Percentiles rank a stretch among this genome's conserved stretches.
These are phyloP conservation scores for Cadophora sp. DNA, from an alignment of 2,329 filamentous ascomycete species.

Conservation along the genomic window DNA sequence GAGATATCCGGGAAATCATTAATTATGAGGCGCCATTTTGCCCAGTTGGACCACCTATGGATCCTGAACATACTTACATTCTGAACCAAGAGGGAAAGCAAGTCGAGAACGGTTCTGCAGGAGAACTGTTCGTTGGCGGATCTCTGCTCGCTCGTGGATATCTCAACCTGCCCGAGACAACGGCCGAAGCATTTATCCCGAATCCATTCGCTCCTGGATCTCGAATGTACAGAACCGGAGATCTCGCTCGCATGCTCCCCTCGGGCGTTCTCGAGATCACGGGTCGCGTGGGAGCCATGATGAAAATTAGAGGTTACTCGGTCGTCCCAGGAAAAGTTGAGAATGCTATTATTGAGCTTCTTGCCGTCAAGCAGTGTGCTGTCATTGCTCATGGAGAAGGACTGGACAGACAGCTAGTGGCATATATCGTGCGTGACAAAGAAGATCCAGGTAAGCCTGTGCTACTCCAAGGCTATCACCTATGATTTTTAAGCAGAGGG, in stretches of 20 bases:
- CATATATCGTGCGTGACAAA: conserved; percentile 75
- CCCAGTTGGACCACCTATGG: conserved; percentile 74
- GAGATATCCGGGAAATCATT: conserved; percentile 74
- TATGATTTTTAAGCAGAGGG: neutral
- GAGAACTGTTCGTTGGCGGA: conserved; percentile 81
- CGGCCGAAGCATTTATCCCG: conserved; percentile 72
- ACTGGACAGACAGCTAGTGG: conserved; percentile 75
- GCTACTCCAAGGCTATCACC: neutral
- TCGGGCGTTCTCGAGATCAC: conserved; percentile 85
- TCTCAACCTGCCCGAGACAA: conserved; percentile 80
- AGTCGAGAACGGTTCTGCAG: conserved; percentile 66
- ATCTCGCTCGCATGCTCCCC: conserved; percentile 81
- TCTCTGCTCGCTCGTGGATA: conserved; percentile 76
- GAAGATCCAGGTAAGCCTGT: conserved; percentile 52
- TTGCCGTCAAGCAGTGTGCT: conserved; percentile 75
- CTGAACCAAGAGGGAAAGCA: conserved; percentile 71
- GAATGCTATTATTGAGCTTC: conserved; percentile 70
- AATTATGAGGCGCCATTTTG: conserved; percentile 70
- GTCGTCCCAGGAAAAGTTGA: conserved; percentile 83
- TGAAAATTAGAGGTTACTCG: conserved; percentile 87
- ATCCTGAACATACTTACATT: conserved; percentile 74
- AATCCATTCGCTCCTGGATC: conserved; percentile 70
- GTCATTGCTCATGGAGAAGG: conserved; percentile 79
- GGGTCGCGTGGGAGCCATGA: conserved; percentile 85
- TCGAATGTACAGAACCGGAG: conserved; percentile 84